phyloP scores from a whole-genome alignment of 2,329 filamentous ascomycete genomes.

The Myriosclerotinia scirpicola region DNA sequence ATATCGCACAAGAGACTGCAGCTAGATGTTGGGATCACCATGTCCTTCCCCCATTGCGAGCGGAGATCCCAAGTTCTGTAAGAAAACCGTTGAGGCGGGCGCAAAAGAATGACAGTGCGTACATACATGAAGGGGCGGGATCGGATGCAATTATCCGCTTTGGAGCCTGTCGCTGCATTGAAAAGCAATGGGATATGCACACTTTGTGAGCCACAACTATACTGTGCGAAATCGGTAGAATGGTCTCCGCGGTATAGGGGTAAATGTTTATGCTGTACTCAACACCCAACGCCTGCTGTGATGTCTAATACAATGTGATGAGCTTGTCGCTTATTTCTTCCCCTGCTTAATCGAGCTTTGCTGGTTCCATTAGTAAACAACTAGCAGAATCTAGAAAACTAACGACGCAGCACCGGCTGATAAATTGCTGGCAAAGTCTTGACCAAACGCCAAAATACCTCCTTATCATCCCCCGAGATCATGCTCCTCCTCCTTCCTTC shows the following conservation, averaged over 20 bases:
- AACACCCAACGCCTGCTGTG: constrained; percentile 1
- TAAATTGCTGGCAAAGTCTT: neutral
- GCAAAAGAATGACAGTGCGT: neutral
- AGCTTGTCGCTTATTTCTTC: constrained; percentile 5
- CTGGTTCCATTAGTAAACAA: neutral
- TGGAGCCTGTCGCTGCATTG: neutral
- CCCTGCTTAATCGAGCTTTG: neutral
- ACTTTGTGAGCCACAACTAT: neutral
- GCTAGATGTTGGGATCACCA: neutral
- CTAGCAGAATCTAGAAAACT: neutral
- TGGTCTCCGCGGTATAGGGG: constrained; percentile 5
- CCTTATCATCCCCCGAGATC: neutral
- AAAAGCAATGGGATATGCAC: neutral
- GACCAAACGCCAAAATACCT: neutral
- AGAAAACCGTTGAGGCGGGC: neutral
- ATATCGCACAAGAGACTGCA: neutral
- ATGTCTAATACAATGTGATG: neutral
- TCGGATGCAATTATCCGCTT: neutral
- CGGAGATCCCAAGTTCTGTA: neutral
- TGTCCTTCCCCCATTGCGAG: neutral
- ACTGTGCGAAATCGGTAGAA: neutral
- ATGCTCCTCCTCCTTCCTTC: neutral
- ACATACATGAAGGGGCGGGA: constrained; percentile 1
- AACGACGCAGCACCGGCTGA: constrained; percentile 6
- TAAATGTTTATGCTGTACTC: neutral